These are phyloP conservation scores for Lecanosticta acicola DNA, from an alignment of 2,329 filamentous ascomycete genomes.

Conservation along the genomic window DNA sequence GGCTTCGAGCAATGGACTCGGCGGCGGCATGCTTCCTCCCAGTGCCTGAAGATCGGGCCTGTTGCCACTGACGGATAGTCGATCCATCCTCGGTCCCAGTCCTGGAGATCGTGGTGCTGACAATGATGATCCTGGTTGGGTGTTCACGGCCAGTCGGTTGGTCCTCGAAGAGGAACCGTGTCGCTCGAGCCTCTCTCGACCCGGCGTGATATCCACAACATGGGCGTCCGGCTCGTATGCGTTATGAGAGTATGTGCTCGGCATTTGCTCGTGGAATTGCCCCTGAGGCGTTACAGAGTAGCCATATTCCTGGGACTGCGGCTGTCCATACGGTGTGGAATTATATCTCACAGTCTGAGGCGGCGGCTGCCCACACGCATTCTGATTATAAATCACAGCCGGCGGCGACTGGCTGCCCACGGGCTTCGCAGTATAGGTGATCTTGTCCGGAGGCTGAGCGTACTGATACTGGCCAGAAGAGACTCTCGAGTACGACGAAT, in stretches of 20 bases:
- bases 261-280: slow-evolving; percentile 17
- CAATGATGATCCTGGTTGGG: slow-evolving; percentile 15
- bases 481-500: slow-evolving; percentile 17
- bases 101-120: slow-evolving; percentile 32
- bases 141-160: slow-evolving; percentile 16
- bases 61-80: slow-evolving; percentile 44
- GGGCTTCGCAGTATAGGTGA: slow-evolving; percentile 41
- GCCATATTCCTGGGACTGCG: slow-evolving; percentile 8
- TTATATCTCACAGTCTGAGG: slow-evolving; percentile 3
- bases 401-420: slow-evolving; percentile 4
- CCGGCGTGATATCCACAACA: slow-evolving; percentile 41
- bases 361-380: background rate
- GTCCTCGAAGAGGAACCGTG: slow-evolving; percentile 17
- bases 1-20: slow-evolving; percentile 81
- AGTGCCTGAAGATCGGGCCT: slow-evolving; percentile 37
- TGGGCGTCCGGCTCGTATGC: slow-evolving; percentile 25
- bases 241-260: slow-evolving; percentile 19
- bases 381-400: background rate
- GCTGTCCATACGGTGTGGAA: slow-evolving; percentile 16
- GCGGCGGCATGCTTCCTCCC: slow-evolving; percentile 52
- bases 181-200: slow-evolving; percentile 19
- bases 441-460: slow-evolving; percentile 36
- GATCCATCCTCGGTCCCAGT: slow-evolving; percentile 39
- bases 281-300: slow-evolving; percentile 15
- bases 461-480: slow-evolving; percentile 32